A percentile compares a stretch with the other conserved stretches of the same genome.
These are phyloP conservation scores for Lactifluus echinatus DNA, from an alignment of 768 basidiomycete species.

Conservation along the genomic window DNA sequence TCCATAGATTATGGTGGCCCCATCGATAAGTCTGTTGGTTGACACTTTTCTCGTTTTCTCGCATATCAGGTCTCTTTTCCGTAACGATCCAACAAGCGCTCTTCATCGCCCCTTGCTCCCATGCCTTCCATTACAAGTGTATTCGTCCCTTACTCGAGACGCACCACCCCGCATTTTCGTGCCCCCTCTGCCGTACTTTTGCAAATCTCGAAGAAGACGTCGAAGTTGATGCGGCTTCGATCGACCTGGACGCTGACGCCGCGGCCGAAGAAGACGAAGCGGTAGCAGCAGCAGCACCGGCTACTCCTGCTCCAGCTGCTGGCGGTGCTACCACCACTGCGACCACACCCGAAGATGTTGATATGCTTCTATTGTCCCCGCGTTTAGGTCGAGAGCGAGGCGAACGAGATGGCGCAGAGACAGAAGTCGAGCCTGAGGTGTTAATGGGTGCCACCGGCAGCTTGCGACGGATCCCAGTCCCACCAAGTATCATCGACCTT, in stretches of 20 bases:
- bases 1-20: not conserved
- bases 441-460: not conserved
- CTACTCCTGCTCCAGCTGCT: no score
- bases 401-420: conserved; percentile 14
- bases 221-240: conserved; percentile 43
- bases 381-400: conserved; percentile 5
- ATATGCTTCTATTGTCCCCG: conserved; percentile 11
- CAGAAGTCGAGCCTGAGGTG: conserved; percentile 15
- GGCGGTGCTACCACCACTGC: no score
- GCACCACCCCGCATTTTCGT: conserved; percentile 92
- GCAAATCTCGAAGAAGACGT: conserved; percentile 95
- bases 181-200: conserved; percentile 90
- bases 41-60: no score
- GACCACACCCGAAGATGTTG: conserved; percentile 12
- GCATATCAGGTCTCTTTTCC: conserved; percentile 52
- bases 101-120: conserved; percentile 96
- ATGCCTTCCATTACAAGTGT: conserved; percentile 96
- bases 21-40: not conserved
- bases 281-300: not conserved
- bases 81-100: conserved; percentile 93
- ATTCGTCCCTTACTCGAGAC: conserved; percentile 81
- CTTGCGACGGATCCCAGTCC: conserved; percentile 8
- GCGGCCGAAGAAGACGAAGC: not conserved
- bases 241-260: conserved; percentile 14
- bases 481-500: conserved; percentile 16